These are phyloP conservation scores for Podospora pseudocomata DNA, from an alignment of 495 filamentous ascomycete species.

Conservation along the genomic window DNA sequence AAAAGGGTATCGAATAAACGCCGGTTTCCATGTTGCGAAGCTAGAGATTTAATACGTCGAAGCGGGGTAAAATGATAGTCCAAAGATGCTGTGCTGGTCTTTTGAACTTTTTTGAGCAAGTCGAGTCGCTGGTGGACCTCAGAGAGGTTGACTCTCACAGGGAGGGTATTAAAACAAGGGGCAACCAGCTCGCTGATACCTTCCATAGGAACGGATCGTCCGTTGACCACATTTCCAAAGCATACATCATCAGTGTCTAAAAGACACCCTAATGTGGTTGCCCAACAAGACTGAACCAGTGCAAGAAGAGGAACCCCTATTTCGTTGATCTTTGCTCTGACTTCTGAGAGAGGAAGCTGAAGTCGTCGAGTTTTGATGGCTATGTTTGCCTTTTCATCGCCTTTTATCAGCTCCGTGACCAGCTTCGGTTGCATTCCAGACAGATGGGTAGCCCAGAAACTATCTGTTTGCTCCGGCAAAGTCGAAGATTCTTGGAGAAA, in stretches of 20 bases:
- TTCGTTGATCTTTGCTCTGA: constrained; percentile 47
- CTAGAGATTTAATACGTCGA: constrained; percentile 54
- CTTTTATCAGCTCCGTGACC: neutral
- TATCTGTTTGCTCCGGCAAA: constrained; percentile 40
- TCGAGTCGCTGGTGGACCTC: constrained; percentile 45
- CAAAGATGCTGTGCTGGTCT: constrained; percentile 53
- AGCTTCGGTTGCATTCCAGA: constrained; percentile 45
- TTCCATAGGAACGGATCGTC: constrained; percentile 61
- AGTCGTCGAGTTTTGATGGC: neutral
- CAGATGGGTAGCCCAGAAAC: constrained; percentile 60
- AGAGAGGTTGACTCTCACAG: constrained; percentile 59
- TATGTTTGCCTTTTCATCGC: neutral
- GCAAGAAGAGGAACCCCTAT: constrained; percentile 59
- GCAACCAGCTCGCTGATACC: constrained; percentile 68
- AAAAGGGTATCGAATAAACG: constrained; percentile 73
- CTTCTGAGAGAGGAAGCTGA: constrained; percentile 36
- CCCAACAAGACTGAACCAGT: constrained; percentile 67
- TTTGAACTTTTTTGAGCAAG: constrained; percentile 52
- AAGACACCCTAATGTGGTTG: constrained; percentile 51
- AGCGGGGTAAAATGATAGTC: constrained; percentile 67
- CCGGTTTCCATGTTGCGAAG: constrained; percentile 26
- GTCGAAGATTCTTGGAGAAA: constrained; percentile 34
- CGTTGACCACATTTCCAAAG: constrained; percentile 77
- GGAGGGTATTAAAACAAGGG: constrained; percentile 87
- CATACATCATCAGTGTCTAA: constrained; percentile 61